These are phyloP conservation scores for Torrubiella hemipterigena DNA, from an alignment of 2,329 filamentous ascomycete species.

Conservation along the genomic window DNA sequence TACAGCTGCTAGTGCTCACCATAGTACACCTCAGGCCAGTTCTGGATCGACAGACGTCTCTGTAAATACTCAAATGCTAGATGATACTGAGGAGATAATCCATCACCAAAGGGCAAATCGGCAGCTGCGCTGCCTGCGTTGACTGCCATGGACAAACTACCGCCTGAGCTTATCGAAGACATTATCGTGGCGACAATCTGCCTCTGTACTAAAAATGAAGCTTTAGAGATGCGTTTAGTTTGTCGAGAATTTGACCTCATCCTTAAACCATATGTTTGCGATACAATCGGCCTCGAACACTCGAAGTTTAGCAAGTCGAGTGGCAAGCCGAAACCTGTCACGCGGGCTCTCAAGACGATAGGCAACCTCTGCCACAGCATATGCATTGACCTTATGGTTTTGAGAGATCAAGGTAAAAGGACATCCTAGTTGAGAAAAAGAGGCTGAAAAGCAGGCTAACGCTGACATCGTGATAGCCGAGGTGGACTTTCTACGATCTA, in stretches of 20 bases:
- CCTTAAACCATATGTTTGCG: conserved; percentile 31
- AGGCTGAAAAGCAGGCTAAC: background rate
- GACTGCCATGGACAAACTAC: conserved; percentile 34
- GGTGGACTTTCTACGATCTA: conserved; percentile 34
- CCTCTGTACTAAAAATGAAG: conserved; percentile 11
- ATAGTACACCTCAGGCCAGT: too few relatives aligned
- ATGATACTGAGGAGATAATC: too few relatives aligned
- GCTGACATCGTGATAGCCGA: conserved; percentile 25
- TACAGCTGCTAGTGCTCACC: too few relatives aligned
- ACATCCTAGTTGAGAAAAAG: background rate
- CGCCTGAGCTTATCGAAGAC: conserved; percentile 32
- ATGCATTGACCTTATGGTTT: conserved; percentile 39
- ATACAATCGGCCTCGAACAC: conserved; percentile 36
- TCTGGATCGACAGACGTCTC: too few relatives aligned
- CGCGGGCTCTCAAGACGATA: conserved; percentile 31
- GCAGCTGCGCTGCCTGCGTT: too few relatives aligned
- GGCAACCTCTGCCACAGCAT: conserved; percentile 35
- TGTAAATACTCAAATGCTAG: too few relatives aligned
- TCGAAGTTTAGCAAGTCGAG: conserved; percentile 13
- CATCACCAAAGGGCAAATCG: background rate
- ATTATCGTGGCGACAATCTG: conserved; percentile 17
- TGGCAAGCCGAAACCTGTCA: too few relatives aligned
- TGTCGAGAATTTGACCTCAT: conserved; percentile 35
- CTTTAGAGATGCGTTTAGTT: conserved; percentile 33
- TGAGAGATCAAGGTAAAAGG: conserved; percentile 35